Percentiles rank a stretch among this genome's conserved stretches.
phyloP scores from a whole-genome alignment of 2,329 filamentous ascomycete genomes.

The Lachnellula suecica region DNA sequence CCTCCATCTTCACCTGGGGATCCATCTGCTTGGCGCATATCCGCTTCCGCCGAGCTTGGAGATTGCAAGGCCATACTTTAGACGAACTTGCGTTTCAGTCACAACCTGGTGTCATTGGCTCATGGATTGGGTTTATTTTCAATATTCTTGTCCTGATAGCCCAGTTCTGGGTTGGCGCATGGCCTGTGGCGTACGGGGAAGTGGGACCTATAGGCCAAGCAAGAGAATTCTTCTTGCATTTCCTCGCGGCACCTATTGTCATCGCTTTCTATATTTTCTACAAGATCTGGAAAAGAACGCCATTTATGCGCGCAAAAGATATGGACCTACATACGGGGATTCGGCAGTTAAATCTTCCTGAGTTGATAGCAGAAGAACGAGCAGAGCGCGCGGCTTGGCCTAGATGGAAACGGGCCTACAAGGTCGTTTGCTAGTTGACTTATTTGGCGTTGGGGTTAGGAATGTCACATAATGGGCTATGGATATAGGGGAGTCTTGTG shows the following conservation, averaged over 20 bases:
- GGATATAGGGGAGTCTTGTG: too few relatives aligned
- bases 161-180: slow-evolving; percentile 86
- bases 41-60: slow-evolving; percentile 84
- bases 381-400: slow-evolving; percentile 74
- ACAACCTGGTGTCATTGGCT: slow-evolving; percentile 76
- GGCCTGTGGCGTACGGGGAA: slow-evolving; percentile 61
- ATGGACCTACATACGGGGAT: slow-evolving; percentile 89
- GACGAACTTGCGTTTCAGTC: slow-evolving; percentile 79
- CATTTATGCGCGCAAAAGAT: slow-evolving; percentile 63
- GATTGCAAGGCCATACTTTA: slow-evolving; percentile 63
- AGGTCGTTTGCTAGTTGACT: slow-evolving; percentile 61
- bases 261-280: slow-evolving; percentile 68
- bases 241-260: slow-evolving; percentile 69
- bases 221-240: slow-evolving; percentile 71
- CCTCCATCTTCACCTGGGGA: slow-evolving; percentile 76
- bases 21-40: slow-evolving; percentile 91
- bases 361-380: slow-evolving; percentile 75
- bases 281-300: slow-evolving; percentile 72
- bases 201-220: slow-evolving; percentile 48
- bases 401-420: slow-evolving; percentile 73
- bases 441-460: not conserved
- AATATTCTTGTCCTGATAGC: slow-evolving; percentile 75
- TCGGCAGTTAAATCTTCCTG: slow-evolving; percentile 77
- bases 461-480: not conserved
- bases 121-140: slow-evolving; percentile 75